These are phyloP conservation scores for Ophiocordyceps australis DNA, from an alignment of 2,329 filamentous ascomycete genomes.

Conservation along the genomic window DNA sequence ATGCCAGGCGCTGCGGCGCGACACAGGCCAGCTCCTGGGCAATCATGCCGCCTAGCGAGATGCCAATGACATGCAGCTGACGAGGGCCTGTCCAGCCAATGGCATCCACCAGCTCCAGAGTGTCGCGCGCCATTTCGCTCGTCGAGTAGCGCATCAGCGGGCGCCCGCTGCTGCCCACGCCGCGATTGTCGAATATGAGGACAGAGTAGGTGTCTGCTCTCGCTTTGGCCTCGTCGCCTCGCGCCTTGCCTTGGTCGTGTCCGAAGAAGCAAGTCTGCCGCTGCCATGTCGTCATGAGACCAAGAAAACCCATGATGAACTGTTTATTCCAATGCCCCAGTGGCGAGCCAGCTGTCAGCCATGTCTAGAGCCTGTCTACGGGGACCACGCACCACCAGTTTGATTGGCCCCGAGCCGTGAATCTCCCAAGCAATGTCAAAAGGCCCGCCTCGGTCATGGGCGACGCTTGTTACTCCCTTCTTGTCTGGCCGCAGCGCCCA, in stretches of 20 bases:
- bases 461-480: conserved; percentile 43
- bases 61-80: conserved; percentile 51
- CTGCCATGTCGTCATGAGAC: conserved; percentile 54
- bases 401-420: conserved; percentile 55
- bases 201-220: conserved; percentile 63
- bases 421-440: conserved; percentile 64
- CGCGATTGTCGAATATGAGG: conserved; percentile 69
- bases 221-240: too few species aligned
- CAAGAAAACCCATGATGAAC: conserved; percentile 70
- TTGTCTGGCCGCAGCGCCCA: conserved; percentile 52
- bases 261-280: conserved; percentile 70
- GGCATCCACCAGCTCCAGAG: conserved; percentile 49
- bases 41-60: conserved; percentile 86
- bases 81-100: conserved; percentile 43
- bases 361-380: conserved; percentile 1
- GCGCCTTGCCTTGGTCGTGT: conserved; percentile 44
- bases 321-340: too few species aligned
- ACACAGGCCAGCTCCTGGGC: conserved; percentile 55
- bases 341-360: background rate
- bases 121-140: conserved; percentile 66
- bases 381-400: conserved; percentile 51
- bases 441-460: conserved; percentile 54
- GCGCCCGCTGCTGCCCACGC: conserved; percentile 65
- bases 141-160: conserved; percentile 65
- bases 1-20: conserved; percentile 32